Evolutionary conservation across 2,329 filamentous ascomycete species (phyloP), one percentile per base, ranked within the genome.

Genomic region (Hirsutella rhossiliensis): DNA sequence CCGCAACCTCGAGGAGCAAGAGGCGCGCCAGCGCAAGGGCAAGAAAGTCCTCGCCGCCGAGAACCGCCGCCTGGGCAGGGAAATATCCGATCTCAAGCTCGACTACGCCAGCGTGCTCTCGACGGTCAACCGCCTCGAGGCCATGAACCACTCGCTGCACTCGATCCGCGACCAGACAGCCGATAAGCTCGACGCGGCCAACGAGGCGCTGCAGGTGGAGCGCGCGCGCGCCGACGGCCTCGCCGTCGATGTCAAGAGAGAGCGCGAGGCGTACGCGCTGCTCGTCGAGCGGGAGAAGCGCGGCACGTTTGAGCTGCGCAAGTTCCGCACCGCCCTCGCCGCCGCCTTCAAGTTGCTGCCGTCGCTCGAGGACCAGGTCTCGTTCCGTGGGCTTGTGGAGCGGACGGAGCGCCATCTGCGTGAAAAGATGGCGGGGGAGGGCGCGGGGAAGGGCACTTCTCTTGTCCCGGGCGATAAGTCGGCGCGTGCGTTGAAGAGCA

Each of bases 301-400:
- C 5, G 11, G 6, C 13, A n/a, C 13, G n/a, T 45, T 37, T 20
- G 30, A 46, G 17, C 34, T 38, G 8, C 43, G 43, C 4, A 17
- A 43, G 42, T 41, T 37, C 41, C 43, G 45, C 17, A 46, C 46
- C 8, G 47, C 47, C 11, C 40, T 49, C 5, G 36, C 36, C 6
- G 45, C 45, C 3, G 43, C 39, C 1, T 47, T 47, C 37, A 46
- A 49, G 37, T 19, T 49, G 6, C 9, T 47, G 7, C 28, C 42
- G 8, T 34, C 37, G 5, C 20, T 47, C 5, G 11, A 3, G 6
- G 31, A 34, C 11, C 43, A 45, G 13, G 13, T 40, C 5, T 44
- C 47, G 11, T 36, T 44, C 6, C 23, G 18, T 1, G 17, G n/a
- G 11, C 29, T 49, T 1, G 3, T 49, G 5, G 6, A 31, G 37